These are phyloP conservation scores for Flaveria ramosissima DNA, from an alignment of 129 eudicot genomes.

Conservation along the genomic window DNA sequence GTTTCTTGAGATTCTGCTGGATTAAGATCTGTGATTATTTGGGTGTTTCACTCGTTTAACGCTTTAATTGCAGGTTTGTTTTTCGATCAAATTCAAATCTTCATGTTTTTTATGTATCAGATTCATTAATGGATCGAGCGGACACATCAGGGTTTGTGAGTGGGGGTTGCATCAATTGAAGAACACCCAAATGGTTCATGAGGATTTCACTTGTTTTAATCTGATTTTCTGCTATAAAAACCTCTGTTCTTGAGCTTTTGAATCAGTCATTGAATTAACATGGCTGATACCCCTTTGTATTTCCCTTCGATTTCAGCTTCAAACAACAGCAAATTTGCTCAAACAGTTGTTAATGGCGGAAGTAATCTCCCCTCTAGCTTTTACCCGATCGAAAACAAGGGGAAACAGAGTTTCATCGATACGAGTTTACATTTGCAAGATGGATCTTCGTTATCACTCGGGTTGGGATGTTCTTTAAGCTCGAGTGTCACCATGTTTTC, in stretches of 20 bases:
- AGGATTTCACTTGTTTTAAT: neutral
- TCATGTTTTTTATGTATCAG: slow-evolving; percentile 12
- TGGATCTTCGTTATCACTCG: slow-evolving; percentile 53
- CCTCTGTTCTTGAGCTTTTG: slow-evolving; percentile 19
- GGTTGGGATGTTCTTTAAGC: slow-evolving; percentile 49
- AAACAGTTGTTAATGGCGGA: slow-evolving; percentile 22
- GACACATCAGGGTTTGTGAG: slow-evolving; percentile 43
- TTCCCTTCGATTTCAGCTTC: slow-evolving; percentile 23
- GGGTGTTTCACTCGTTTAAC: neutral
- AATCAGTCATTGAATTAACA: slow-evolving; percentile 21
- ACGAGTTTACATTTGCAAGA: slow-evolving; percentile 32
- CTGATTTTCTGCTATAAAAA: neutral
- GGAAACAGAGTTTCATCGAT: slow-evolving; percentile 39
- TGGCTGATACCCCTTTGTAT: slow-evolving; percentile 48
- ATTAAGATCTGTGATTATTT: neutral
- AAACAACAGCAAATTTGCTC: slow-evolving; percentile 22
- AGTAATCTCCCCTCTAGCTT: slow-evolving; percentile 11
- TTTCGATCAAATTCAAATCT: neutral
- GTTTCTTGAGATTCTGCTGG: neutral
- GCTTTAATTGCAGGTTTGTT: neutral
- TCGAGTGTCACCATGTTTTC: slow-evolving; percentile 47
- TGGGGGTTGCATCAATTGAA: slow-evolving; percentile 30
- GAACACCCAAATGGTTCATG: neutral
- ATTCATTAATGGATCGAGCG: slow-evolving; percentile 33
- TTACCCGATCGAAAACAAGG: slow-evolving; percentile 34